Percentiles rank a stretch among this genome's conserved stretches.
Evolutionary conservation across 495 filamentous ascomycete species (phyloP).

Genomic region (Aspergillus nidulans): DNA sequence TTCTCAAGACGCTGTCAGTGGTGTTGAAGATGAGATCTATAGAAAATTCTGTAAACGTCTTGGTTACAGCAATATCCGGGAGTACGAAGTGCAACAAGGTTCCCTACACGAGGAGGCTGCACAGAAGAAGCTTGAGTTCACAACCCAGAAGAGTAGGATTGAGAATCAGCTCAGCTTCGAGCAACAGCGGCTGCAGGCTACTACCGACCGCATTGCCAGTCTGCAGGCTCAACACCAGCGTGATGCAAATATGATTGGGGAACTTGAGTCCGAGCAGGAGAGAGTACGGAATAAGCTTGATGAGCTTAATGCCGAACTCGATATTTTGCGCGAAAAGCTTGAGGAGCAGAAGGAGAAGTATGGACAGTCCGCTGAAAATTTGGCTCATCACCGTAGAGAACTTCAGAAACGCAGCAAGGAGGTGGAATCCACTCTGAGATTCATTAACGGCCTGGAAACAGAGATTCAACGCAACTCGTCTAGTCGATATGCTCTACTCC

Average conservation of each 20-base stretch:
- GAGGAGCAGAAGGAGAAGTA: slow-evolving; percentile 62
- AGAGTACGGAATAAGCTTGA: slow-evolving; percentile 68
- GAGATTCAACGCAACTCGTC: slow-evolving; percentile 79
- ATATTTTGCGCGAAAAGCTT: slow-evolving; percentile 66
- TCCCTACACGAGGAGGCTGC: slow-evolving; percentile 82
- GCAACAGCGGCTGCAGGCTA: slow-evolving; percentile 60
- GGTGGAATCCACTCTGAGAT: slow-evolving; percentile 73
- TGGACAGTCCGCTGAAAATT: slow-evolving; percentile 64
- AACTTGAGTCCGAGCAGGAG: slow-evolving; percentile 69
- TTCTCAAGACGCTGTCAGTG: slow-evolving; percentile 71
- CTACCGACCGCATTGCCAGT: slow-evolving; percentile 61
- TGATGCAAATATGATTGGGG: slow-evolving; percentile 59
- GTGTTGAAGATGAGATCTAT: slow-evolving; percentile 87
- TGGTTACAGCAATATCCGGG: slow-evolving; percentile 82
- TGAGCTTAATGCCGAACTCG: slow-evolving; percentile 69
- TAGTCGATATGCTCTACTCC: slow-evolving; percentile 74
- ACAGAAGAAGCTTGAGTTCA: slow-evolving; percentile 81
- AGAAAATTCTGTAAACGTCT: slow-evolving; percentile 79
- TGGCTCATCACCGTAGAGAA: slow-evolving; percentile 76
- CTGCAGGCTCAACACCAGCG: slow-evolving; percentile 63
- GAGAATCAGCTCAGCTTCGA: slow-evolving; percentile 78
- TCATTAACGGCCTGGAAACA: slow-evolving; percentile 71
- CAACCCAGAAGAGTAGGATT: slow-evolving; percentile 74
- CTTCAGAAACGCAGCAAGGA: slow-evolving; percentile 78
- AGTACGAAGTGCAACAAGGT: slow-evolving; percentile 90